Conservation (phyloP, 495 filamentous ascomycete species). For the Podospora comata region DNA sequence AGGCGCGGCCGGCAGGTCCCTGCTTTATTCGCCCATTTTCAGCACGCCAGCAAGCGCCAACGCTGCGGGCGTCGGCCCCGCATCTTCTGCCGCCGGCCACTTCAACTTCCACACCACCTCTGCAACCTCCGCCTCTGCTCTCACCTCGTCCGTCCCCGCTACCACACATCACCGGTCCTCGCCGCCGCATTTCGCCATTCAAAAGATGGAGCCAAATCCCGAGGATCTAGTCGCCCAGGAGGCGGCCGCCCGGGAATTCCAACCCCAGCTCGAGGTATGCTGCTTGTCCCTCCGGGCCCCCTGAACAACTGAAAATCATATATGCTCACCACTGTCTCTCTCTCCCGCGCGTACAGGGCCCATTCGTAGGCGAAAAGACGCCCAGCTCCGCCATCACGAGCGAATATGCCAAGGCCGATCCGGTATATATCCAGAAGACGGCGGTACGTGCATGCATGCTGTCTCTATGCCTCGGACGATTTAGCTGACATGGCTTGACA, state of each 20-base stretch:
- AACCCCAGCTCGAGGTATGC: constrained; percentile 62
- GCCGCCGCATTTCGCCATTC: constrained; percentile 15
- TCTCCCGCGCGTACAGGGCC: constrained; percentile 57
- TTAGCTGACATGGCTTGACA: constrained; percentile 34
- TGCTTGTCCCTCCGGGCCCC: not conserved
- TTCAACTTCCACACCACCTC: constrained; percentile 30
- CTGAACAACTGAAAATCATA: not conserved
- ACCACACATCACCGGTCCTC: constrained; percentile 20
- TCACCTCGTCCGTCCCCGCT: constrained; percentile 25
- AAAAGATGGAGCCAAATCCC: constrained; percentile 42
- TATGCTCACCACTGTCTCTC: constrained; percentile 17
- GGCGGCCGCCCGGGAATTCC: constrained; percentile 58
- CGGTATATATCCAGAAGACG: constrained; percentile 79
- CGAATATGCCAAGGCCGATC: constrained; percentile 91
- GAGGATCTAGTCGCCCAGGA: constrained; percentile 51
- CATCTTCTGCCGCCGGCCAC: constrained; percentile 29
- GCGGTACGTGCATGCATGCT: constrained; percentile 52
- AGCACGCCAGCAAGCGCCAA: constrained; percentile 17
- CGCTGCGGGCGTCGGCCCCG: constrained; percentile 32
- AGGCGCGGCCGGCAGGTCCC: constrained; percentile 21
- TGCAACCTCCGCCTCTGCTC: constrained; percentile 27
- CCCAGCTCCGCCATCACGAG: constrained; percentile 73
- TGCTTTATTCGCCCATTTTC: constrained; percentile 32
- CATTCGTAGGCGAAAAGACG: constrained; percentile 73
- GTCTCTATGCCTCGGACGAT: not conserved